Evolutionary conservation across 441 rosid species (phyloP).

Genomic region (Flueggea neowawraea): DNA sequence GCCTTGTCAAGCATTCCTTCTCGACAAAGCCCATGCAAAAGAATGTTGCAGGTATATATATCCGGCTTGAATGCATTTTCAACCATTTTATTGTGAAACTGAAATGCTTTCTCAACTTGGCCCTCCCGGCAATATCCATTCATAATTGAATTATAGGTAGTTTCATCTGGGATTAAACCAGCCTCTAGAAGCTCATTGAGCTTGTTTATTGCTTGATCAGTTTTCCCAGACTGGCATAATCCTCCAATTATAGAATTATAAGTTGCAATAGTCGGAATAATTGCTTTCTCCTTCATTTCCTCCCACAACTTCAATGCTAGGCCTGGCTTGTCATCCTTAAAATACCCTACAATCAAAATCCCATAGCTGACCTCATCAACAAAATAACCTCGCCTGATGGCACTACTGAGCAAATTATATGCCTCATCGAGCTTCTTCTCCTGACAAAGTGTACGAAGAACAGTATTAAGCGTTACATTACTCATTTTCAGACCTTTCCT

Average conservation of each 20-base stretch:
- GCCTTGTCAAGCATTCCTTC: slow-evolving; percentile 82
- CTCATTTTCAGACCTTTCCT: slow-evolving; percentile 73
- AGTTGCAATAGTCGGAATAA: slow-evolving; percentile 62
- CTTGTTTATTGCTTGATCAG: slow-evolving; percentile 63
- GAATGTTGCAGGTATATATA: slow-evolving; percentile 63
- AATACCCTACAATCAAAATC: slow-evolving; percentile 62
- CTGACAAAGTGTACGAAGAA: slow-evolving; percentile 59
- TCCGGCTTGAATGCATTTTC: slow-evolving; percentile 69
- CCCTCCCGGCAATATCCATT: slow-evolving; percentile 73
- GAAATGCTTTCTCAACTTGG: slow-evolving; percentile 71
- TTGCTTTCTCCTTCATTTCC: slow-evolving; percentile 70
- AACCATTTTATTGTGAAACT: slow-evolving; percentile 68
- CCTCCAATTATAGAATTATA: slow-evolving; percentile 71
- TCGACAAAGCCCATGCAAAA: slow-evolving; percentile 74
- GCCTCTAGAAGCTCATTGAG: slow-evolving; percentile 64
- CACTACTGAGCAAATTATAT: slow-evolving; percentile 43
- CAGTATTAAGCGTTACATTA: slow-evolving; percentile 61
- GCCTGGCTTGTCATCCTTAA: slow-evolving; percentile 44
- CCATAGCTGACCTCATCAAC: slow-evolving; percentile 84
- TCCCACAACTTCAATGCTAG: slow-evolving; percentile 65
- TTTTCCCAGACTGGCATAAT: slow-evolving; percentile 61
- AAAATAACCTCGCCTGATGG: slow-evolving; percentile 63
- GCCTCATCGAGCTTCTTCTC: slow-evolving; percentile 68
- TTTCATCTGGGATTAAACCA: slow-evolving; percentile 64
- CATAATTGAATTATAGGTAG: slow-evolving; percentile 68